phyloP scores from a whole-genome alignment of 176 grass and related monocot genomes.

The Dactylis glomerata region DNA sequence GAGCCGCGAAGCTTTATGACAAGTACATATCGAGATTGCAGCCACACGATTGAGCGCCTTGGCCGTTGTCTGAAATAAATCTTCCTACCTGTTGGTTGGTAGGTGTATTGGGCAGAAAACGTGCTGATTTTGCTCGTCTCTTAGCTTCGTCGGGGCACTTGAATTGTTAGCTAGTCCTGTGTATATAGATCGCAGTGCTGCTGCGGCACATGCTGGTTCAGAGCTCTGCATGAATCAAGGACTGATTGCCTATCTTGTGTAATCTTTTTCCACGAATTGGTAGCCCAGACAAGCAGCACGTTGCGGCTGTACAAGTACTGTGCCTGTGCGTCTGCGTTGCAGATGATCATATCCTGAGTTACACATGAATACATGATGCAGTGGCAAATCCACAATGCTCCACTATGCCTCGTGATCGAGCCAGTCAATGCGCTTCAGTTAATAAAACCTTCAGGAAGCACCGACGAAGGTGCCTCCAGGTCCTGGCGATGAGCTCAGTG shows the following conservation, averaged over 20 bases:
- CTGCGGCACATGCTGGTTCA: neutral
- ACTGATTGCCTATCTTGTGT: neutral
- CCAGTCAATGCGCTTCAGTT: neutral
- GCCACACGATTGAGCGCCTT: constrained; percentile 6
- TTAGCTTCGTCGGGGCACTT: neutral
- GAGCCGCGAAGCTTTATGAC: constrained; percentile 59
- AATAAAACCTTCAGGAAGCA: neutral
- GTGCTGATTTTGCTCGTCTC: neutral
- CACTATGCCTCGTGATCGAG: neutral
- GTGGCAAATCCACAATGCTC: neutral
- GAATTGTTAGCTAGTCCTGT: neutral
- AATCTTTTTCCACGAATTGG: neutral
- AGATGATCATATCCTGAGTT: neutral
- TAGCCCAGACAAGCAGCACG: neutral
- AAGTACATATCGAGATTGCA: constrained; percentile 57
- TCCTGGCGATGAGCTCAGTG: neutral
- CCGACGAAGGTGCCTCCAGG: neutral
- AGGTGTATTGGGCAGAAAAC: neutral
- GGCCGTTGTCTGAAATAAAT: neutral
- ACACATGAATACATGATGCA: too few relatives aligned
- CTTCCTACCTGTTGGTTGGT: neutral
- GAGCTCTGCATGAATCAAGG: neutral
- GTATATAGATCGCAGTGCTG: neutral
- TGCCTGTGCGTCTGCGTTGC: neutral
- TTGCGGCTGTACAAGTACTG: neutral